A percentile compares a stretch with the other conserved stretches of the same genome.
Evolutionary conservation across 345 rosid species (phyloP).

Genomic region (Euphorbia tirucalli): DNA sequence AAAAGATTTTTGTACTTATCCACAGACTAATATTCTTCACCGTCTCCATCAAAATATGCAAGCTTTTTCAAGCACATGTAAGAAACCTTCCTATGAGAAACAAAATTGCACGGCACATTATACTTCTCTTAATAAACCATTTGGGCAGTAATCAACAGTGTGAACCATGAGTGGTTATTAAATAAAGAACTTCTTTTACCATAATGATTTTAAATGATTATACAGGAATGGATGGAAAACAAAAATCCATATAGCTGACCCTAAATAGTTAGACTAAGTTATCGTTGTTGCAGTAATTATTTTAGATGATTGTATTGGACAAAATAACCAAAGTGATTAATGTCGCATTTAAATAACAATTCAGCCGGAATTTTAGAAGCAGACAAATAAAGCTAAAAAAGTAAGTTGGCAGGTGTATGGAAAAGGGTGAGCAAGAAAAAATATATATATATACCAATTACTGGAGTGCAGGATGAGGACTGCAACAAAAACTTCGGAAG

Average conservation of each 20-base stretch:
- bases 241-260: too few species aligned
- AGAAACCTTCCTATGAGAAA: too few species aligned
- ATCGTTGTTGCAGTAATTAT: not conserved
- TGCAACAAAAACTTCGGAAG: slow-evolving; percentile 92
- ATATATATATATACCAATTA: slow-evolving; percentile 68
- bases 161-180: too few species aligned
- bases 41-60: too few species aligned
- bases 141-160: not conserved
- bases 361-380: not conserved
- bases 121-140: not conserved
- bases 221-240: not conserved
- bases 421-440: not conserved
- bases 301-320: not conserved
- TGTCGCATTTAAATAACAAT: not conserved
- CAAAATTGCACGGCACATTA: not conserved
- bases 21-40: too few species aligned
- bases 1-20: too few species aligned
- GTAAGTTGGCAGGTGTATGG: not conserved
- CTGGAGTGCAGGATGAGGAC: slow-evolving; percentile 80
- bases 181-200: too few species aligned
- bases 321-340: not conserved
- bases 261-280: not conserved
- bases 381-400: not conserved
- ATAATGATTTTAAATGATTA: too few species aligned
- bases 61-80: not conserved